Base-by-base conservation (phyloP, 345 rosid species). In the Anacardium occidentale region DNA sequence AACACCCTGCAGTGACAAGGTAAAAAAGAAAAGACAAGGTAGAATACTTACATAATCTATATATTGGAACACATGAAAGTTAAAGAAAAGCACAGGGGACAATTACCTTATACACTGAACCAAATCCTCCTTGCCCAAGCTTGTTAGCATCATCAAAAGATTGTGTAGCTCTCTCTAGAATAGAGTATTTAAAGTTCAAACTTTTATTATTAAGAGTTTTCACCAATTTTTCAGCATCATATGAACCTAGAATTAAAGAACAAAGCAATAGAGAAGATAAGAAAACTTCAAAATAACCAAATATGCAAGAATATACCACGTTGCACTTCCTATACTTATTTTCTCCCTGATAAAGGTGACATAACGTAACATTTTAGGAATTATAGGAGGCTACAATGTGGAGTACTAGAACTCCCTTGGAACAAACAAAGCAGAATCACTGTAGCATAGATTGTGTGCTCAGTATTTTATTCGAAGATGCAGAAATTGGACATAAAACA, bases 111-210 rank as follows among this genome's bases (percentile, higher is more conserved):
- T 94, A 92, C 42, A 94, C 98, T 66, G 96, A 87, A 64, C 98
- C 99, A 61, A 88, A 92, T 37, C 97, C 99, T 58, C 98, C 98
- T 76, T 94, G 98, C 64, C 98, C 98, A 24, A 92, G 95, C 84
- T 92, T 92, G 83, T 94, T 92, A 13, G 75, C 83, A 1, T 54
- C 71, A 34, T 80, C 87, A 62, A 94, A 94, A 3, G 91, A 88
- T 64, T 82, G 91, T 7, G 98, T 94, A 1, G 98, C 95, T 55
- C 86, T 92, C 85, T 92, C 98, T 1, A 94, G 85, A 29, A 87
- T 87, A 5, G 97, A 90, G 84, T 89, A 94, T 74, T 92, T 94
- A 85, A 94, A 92, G 81, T 92, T 89, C 85, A 94, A 82, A 89
- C 91, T 90, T 59, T 91, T 89, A 74, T 90, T 97, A 5, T 81